phyloP scores from a whole-genome alignment of 1,139 yeast genomes.

The Zygoascus hellenicus region DNA sequence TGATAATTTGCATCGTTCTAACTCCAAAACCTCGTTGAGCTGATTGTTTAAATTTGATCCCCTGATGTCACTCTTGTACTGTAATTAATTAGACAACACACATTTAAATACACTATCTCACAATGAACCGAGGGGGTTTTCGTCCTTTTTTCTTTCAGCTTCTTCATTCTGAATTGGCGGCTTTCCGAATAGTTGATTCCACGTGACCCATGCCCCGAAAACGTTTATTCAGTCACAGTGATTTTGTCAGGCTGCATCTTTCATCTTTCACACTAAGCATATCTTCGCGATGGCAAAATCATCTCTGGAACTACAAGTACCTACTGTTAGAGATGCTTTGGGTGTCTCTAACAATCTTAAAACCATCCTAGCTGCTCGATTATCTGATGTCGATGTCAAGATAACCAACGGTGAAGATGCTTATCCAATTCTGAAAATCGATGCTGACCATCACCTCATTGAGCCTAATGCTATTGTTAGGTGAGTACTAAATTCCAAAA shows the following conservation, averaged over 20 bases:
- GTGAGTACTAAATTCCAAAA: constrained; percentile 44
- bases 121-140: too few relatives aligned
- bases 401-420: constrained; percentile 4
- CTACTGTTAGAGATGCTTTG: constrained; percentile 20
- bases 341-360: constrained; percentile 22
- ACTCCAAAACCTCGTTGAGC: too few relatives aligned
- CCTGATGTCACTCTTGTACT: too few relatives aligned
- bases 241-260: background rate
- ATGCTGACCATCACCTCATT: constrained; percentile 35
- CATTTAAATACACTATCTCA: too few relatives aligned
- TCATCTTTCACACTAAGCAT: background rate
- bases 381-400: constrained; percentile 15
- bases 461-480: constrained; percentile 84
- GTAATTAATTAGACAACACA: too few relatives aligned
- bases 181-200: too few relatives aligned
- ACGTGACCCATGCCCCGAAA: too few relatives aligned
- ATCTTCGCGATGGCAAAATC: constrained; percentile 7
- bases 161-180: too few relatives aligned
- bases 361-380: constrained; percentile 20
- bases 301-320: constrained; percentile 17
- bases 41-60: too few relatives aligned
- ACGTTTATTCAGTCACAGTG: background rate
- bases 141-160: too few relatives aligned
- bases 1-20: background rate
- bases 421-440: constrained; percentile 13